A percentile compares a stretch with the other conserved stretches of the same genome.
Evolutionary conservation across 1,284 basidiomycete species (phyloP).

Genomic region (Dichomitus squalens): DNA sequence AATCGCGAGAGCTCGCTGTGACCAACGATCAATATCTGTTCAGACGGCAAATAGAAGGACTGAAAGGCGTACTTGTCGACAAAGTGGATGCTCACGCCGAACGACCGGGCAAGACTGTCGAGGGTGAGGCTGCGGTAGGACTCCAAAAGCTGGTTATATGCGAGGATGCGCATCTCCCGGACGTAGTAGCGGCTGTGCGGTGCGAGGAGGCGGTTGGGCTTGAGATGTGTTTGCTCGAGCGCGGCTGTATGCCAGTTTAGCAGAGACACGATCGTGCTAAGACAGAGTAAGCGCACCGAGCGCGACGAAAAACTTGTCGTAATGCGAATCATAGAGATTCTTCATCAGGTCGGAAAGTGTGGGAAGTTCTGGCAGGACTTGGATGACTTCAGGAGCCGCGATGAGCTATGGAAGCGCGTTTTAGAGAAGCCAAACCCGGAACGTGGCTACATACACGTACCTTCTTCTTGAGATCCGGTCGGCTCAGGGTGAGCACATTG

Average conservation of each 20-base stretch:
- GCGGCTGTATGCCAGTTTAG: constrained; percentile 53
- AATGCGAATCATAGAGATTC: constrained; percentile 90
- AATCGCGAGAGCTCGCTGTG: constrained; percentile 88
- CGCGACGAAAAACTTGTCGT: constrained; percentile 91
- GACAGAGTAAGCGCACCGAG: constrained; percentile 54
- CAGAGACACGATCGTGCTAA: neutral
- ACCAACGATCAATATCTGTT: neutral
- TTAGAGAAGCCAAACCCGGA: neutral
- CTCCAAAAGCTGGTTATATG: constrained; percentile 92
- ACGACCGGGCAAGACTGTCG: constrained; percentile 84
- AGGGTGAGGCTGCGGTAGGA: constrained; percentile 91
- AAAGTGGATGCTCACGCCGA: constrained; percentile 89
- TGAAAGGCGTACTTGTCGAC: constrained; percentile 72
- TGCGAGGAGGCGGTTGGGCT: constrained; percentile 84
- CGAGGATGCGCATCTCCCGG: constrained; percentile 95
- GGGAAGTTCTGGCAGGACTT: constrained; percentile 72
- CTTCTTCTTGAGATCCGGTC: constrained; percentile 93
- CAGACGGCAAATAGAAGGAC: neutral
- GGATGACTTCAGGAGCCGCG: constrained; percentile 69
- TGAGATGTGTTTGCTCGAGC: constrained; percentile 85
- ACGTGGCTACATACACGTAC: constrained; percentile 40
- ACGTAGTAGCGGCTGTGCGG: constrained; percentile 92
- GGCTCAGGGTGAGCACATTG: constrained; percentile 75
- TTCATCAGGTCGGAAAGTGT: constrained; percentile 71
- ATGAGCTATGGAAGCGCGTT: constrained; percentile 49